Percentiles rank a stretch among this genome's conserved stretches.
Evolutionary conservation across 2,329 filamentous ascomycete species (phyloP).

Genomic region (Pseudogymnoascus sp.): DNA sequence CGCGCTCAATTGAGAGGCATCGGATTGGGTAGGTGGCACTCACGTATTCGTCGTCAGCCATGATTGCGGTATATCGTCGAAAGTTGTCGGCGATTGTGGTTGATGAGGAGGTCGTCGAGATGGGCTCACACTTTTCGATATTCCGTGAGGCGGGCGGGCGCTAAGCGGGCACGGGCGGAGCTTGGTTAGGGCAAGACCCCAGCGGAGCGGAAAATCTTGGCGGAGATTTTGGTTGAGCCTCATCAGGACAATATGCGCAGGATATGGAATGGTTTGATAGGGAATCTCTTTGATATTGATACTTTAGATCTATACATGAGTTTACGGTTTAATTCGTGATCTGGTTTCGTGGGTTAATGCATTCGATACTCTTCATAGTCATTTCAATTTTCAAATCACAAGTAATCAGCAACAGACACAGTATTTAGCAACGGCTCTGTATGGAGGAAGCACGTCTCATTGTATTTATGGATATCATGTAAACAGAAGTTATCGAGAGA

Average conservation of each 20-base stretch:
- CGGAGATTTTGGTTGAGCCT: neutral
- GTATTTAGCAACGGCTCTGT: neutral
- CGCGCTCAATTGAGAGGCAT: neutral
- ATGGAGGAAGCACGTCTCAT: slow-evolving; percentile 27
- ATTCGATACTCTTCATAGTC: neutral
- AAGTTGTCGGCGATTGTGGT: slow-evolving; percentile 15
- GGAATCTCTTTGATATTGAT: neutral
- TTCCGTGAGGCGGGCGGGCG: neutral
- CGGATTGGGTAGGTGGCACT: slow-evolving; percentile 32
- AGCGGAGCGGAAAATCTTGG: slow-evolving; percentile 8
- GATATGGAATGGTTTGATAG: neutral
- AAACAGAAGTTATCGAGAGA: slow-evolving; percentile 13
- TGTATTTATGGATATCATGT: slow-evolving; percentile 27
- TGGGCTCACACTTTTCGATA: slow-evolving; percentile 6
- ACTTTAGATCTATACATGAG: neutral
- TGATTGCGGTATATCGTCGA: slow-evolving; percentile 45
- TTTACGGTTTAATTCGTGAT: neutral
- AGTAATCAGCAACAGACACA: slow-evolving; percentile 10
- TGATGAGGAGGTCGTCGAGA: slow-evolving; percentile 8
- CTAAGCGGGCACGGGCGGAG: slow-evolving; percentile 4
- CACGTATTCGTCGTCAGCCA: slow-evolving; percentile 75
- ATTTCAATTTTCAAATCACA: slow-evolving; percentile 12
- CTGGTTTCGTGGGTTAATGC: neutral
- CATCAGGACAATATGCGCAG: neutral
- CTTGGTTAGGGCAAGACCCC: slow-evolving; percentile 5